These are phyloP conservation scores for Populus euphratica DNA, from an alignment of 345 rosid species.

Conservation along the genomic window DNA sequence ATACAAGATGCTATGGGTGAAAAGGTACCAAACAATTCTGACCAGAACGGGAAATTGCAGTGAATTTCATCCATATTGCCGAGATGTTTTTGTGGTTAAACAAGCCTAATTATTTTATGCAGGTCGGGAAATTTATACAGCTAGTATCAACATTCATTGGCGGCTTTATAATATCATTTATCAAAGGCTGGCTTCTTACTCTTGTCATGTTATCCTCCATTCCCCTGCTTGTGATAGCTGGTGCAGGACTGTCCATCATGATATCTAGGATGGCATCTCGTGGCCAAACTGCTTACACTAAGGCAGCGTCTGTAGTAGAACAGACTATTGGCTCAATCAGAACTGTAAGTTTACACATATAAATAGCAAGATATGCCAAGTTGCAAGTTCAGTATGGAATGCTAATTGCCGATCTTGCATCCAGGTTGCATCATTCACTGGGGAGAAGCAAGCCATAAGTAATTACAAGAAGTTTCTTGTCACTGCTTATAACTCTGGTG, in stretches of 20 bases:
- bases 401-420: neutral
- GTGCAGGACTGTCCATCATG: slow-evolving; percentile 48
- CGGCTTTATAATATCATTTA: slow-evolving; percentile 69
- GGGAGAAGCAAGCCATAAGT: slow-evolving; percentile 56
- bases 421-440: slow-evolving; percentile 73
- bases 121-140: slow-evolving; percentile 89
- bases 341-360: slow-evolving; percentile 47
- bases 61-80: neutral
- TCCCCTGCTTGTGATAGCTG: slow-evolving; percentile 64
- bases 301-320: slow-evolving; percentile 78
- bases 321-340: slow-evolving; percentile 82
- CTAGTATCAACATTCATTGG: slow-evolving; percentile 69
- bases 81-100: neutral
- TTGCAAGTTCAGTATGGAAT: neutral
- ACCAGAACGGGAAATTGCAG: neutral
- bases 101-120: neutral
- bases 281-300: slow-evolving; percentile 76
- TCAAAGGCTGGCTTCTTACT: slow-evolving; percentile 84
- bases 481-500: slow-evolving; percentile 49
- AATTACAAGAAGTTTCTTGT: slow-evolving; percentile 47
- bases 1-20: slow-evolving; percentile 98
- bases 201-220: slow-evolving; percentile 64
- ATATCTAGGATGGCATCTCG: slow-evolving; percentile 58
- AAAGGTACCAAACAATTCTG: slow-evolving; percentile 44
- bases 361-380: neutral